These are phyloP conservation scores for Carnegiea gigantea DNA, from an alignment of 179 eudicot genomes.

Conservation along the genomic window DNA sequence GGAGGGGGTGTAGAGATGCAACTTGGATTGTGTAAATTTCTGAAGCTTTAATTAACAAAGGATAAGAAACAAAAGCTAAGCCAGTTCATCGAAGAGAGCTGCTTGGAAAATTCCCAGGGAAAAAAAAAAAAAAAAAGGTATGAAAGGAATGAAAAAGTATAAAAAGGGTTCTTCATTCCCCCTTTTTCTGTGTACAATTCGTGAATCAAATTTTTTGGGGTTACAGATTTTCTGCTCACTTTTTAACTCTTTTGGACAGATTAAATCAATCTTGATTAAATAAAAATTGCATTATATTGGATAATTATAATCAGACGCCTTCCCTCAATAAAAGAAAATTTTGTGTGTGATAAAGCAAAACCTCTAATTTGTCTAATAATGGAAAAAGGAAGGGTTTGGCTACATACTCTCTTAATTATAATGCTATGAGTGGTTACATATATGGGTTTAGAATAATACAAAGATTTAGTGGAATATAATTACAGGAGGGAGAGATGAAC, in stretches of 20 bases:
- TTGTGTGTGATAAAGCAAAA: neutral
- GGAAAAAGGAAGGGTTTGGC: conserved; percentile 3
- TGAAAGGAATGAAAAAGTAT: neutral
- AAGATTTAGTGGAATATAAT: conserved; percentile 12
- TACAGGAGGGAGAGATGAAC: neutral
- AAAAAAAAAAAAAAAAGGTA: neutral
- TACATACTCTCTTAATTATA: neutral
- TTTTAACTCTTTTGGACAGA: neutral
- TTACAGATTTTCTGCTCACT: neutral
- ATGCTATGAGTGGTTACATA: neutral
- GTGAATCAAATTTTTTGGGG: neutral
- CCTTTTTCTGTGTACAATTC: conserved; percentile 1
- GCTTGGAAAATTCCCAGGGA: neutral
- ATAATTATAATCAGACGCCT: no score
- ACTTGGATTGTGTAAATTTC: conserved; percentile 4
- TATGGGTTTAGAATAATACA: neutral
- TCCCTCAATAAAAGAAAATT: no score
- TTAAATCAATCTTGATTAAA: neutral
- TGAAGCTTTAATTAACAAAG: neutral
- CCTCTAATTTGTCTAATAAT: neutral
- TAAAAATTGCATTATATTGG: neutral
- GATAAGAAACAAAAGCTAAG: neutral
- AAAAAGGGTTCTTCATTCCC: conserved; percentile 2
- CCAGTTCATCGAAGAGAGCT: neutral
- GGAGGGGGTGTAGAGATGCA: conserved; percentile 4